Evolutionary conservation across 1,284 basidiomycete species (phyloP), one percentile per base, ranked within the genome.

Genomic region (Ceratobasidium sp.): DNA sequence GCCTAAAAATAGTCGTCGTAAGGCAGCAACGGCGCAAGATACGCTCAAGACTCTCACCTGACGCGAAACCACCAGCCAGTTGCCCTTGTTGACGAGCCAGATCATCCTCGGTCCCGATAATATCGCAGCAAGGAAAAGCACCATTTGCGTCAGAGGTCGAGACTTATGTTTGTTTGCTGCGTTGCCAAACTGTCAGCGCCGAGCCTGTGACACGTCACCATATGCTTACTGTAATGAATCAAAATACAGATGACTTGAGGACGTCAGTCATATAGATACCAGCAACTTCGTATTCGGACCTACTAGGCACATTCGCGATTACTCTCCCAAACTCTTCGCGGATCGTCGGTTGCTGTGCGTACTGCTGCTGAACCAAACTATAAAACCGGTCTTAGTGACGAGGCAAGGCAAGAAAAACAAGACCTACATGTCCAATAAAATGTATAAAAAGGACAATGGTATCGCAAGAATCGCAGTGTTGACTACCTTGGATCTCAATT

Each of bases 31-130:
- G 36, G 11, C 8, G 33, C 21, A 54, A 4, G n/a, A 16, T 23
- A 40, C 12, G 42, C 23, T 18, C 9, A 33, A 28, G 18, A 33
- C 42, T 58, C 21, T 58, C 21, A 69, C 66, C 42, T 69, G 66
- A 4, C 66, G 66, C 16, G 44, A 56, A 36, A 69, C 66, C 1
- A 46, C 40, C 16, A 69, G n/a, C 66, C 66, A 69, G 8, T 36
- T 56, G 9, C 66, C 66, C 42, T 69, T 69, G 23, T 69, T 69
- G 36, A 69, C 53, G 5, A 69, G 54, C 66, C 66, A 69, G 28
- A 69, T 69, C 54, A 69, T 30, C 51, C 66, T 56, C 21, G 66
- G 66, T 5, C 66, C 66, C 3, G 66, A 42, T 11, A 69, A 14
- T 44, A 69, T 48, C 4, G 66, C 66, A 21, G 53, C 54, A 33